Percentiles rank a stretch among this genome's conserved stretches.
Evolutionary conservation across 768 basidiomycete genomes (phyloP).

Genomic region (Trichaptum fuscoviolaceum): DNA sequence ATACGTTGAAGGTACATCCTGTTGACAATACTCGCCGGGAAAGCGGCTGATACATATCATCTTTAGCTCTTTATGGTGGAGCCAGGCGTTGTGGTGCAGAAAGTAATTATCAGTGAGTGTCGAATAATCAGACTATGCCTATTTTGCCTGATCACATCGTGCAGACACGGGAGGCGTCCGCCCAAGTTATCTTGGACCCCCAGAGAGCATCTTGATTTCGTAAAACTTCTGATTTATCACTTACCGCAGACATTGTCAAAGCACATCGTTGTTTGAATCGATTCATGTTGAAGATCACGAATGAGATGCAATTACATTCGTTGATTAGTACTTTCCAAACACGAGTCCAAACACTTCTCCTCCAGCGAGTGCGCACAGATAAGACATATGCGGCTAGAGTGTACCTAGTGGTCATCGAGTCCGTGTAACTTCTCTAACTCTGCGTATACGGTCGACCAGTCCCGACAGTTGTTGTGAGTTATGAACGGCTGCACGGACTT

Average conservation of each 20-base stretch:
- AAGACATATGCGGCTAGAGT: background rate
- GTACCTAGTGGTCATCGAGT: background rate
- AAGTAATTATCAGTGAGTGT: slow-evolving; percentile 51
- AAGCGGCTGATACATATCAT: background rate
- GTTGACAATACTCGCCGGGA: background rate
- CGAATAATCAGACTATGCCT: slow-evolving; percentile 13
- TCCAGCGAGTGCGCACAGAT: no score
- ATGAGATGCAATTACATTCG: background rate
- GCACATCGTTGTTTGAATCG: background rate
- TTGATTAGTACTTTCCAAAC: no score
- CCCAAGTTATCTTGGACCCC: slow-evolving; percentile 58
- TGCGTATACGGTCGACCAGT: background rate
- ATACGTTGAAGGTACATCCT: slow-evolving; percentile 49
- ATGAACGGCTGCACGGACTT: background rate
- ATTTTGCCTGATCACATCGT: background rate
- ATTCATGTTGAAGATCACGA: background rate
- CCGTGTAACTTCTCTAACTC: background rate
- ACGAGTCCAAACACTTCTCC: no score
- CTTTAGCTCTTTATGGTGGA: slow-evolving; percentile 49
- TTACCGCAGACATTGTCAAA: background rate
- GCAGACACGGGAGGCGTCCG: slow-evolving; percentile 52
- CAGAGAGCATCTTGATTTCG: slow-evolving; percentile 38
- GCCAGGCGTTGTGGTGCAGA: slow-evolving; percentile 55
- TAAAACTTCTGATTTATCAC: background rate
- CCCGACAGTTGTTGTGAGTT: background rate